A percentile compares a stretch with the other conserved stretches of the same genome.
Conservation (phyloP, 305 asterid genomes). For the Coffea humblotiana region DNA sequence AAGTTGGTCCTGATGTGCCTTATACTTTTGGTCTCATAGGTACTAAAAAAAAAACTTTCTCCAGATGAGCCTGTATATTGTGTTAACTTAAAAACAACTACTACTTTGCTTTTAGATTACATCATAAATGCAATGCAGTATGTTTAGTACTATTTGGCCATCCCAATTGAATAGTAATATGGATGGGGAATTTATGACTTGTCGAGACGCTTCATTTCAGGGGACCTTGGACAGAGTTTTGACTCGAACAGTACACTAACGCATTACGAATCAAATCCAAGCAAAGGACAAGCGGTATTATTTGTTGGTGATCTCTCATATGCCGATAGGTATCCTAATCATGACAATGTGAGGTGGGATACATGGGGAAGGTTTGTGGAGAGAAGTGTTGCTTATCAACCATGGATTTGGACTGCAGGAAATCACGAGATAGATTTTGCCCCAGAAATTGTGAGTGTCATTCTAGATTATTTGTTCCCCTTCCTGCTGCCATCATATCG, state of each 20-base stretch:
- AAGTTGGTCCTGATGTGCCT: slow-evolving; percentile 79
- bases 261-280: slow-evolving; percentile 71
- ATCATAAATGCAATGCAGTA: background rate
- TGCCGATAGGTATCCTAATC: slow-evolving; percentile 70
- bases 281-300: slow-evolving; percentile 71
- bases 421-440: slow-evolving; percentile 83
- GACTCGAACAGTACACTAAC: slow-evolving; percentile 77
- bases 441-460: slow-evolving; percentile 66
- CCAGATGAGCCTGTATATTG: background rate
- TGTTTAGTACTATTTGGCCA: background rate
- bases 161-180: too few relatives aligned
- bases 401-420: slow-evolving; percentile 96
- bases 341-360: slow-evolving; percentile 85
- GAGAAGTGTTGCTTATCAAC: slow-evolving; percentile 86
- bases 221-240: slow-evolving; percentile 88
- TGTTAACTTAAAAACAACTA: background rate
- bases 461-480: background rate
- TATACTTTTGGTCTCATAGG: slow-evolving; percentile 88
- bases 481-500: background rate
- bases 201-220: slow-evolving; percentile 31
- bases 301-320: slow-evolving; percentile 86
- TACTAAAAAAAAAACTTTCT: slow-evolving; percentile 19
- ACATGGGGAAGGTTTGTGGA: slow-evolving; percentile 91
- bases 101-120: background rate
- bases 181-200: slow-evolving; percentile 8